Evolutionary conservation across 1,284 basidiomycete genomes (phyloP).

Genomic region (Testicularia cyperi): DNA sequence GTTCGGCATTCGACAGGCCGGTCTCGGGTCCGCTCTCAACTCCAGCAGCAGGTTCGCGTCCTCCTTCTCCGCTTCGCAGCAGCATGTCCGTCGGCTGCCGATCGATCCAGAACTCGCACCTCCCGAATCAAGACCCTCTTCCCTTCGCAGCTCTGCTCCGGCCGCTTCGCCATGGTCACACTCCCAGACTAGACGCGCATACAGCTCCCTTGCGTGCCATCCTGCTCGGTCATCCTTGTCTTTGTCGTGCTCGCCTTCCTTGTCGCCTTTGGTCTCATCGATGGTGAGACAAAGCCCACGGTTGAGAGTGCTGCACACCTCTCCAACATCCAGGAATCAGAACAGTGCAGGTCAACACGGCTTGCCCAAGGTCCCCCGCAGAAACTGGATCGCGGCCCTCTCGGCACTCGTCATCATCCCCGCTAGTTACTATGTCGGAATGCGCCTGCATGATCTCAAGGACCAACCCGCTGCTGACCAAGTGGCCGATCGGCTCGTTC

Average conservation of each 20-base stretch:
- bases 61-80: neutral
- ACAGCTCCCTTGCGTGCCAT: neutral
- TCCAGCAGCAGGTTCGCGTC: neutral
- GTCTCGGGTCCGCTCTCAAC: constrained; percentile 2
- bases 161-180: neutral
- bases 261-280: too few relatives aligned
- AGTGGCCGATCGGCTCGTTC: neutral
- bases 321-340: too few relatives aligned
- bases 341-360: neutral
- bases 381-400: constrained; percentile 38
- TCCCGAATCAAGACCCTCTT: neutral
- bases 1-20: constrained; percentile 24
- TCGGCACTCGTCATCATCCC: constrained; percentile 29
- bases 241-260: too few relatives aligned
- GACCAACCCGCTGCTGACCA: neutral
- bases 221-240: too few relatives aligned
- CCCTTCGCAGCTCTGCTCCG: neutral
- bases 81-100: too few relatives aligned
- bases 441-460: constrained; percentile 22
- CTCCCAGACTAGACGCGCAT: neutral
- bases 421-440: constrained; percentile 21
- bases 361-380: neutral
- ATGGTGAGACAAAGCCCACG: too few relatives aligned
- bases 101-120: neutral
- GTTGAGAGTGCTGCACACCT: too few relatives aligned